phyloP scores from a whole-genome alignment of 2,329 filamentous ascomycete genomes.

The Claviceps spartinae region DNA sequence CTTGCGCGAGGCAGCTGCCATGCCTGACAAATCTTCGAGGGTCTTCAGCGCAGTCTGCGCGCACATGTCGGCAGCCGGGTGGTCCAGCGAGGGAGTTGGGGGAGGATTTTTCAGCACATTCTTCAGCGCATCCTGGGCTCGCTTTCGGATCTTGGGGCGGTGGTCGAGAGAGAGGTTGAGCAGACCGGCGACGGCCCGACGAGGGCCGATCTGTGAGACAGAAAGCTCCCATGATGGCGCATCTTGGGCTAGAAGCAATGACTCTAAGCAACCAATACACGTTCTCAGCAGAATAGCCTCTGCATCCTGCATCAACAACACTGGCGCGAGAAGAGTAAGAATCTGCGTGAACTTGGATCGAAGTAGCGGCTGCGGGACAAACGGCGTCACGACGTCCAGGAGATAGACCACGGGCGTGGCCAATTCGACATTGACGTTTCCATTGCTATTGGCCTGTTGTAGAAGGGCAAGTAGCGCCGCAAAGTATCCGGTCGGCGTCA shows the following conservation, averaged over 20 bases:
- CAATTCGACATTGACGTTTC: conserved; percentile 65
- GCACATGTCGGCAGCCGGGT: conserved; percentile 92
- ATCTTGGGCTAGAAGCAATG: conserved; percentile 83
- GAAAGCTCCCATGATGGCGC: conserved; percentile 75
- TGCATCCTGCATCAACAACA: conserved; percentile 64
- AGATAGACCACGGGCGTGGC: conserved; percentile 85
- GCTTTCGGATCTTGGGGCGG: conserved; percentile 84
- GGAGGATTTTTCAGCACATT: conserved; percentile 75
- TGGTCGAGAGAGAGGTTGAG: conserved; percentile 74
- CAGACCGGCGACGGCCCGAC: conserved; percentile 75
- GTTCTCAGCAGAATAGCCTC: conserved; percentile 78
- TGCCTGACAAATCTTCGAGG: conserved; percentile 58
- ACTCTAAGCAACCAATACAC: conserved; percentile 86
- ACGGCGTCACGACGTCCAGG: conserved; percentile 80
- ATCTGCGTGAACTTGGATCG: conserved; percentile 94
- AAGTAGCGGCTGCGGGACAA: conserved; percentile 72
- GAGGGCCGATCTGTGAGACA: conserved; percentile 69
- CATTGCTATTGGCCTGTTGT: conserved; percentile 56
- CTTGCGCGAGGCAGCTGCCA: conserved; percentile 50
- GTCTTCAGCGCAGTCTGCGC: conserved; percentile 79
- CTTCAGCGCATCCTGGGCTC: conserved; percentile 78
- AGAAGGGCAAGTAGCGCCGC: conserved; percentile 86
- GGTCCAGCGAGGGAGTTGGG: conserved; percentile 82
- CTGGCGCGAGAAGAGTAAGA: conserved; percentile 70
- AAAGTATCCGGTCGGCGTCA: conserved; percentile 85